Evolutionary conservation across 768 basidiomycete species (phyloP).

Genomic region (Pholiota microspora): DNA sequence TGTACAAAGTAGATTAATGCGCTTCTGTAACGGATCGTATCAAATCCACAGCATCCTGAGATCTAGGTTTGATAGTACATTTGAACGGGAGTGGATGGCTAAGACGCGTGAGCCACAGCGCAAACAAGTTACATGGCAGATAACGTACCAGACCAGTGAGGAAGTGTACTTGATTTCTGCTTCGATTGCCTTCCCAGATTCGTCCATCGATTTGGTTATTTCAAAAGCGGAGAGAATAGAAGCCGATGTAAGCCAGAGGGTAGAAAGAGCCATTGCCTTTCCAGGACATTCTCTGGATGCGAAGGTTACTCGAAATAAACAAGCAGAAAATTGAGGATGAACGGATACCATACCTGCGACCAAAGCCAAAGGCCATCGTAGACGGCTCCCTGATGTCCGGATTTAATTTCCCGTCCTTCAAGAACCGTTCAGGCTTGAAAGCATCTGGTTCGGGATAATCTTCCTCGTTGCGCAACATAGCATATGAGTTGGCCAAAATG

Average conservation of each 20-base stretch:
- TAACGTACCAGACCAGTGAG: slow-evolving; percentile 11
- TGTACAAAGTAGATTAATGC: not conserved
- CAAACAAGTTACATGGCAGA: too few relatives aligned
- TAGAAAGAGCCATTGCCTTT: slow-evolving; percentile 17
- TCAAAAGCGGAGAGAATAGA: slow-evolving; percentile 19
- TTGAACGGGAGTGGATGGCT: slow-evolving; percentile 27
- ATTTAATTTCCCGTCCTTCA: slow-evolving; percentile 20
- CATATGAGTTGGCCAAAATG: slow-evolving; percentile 18
- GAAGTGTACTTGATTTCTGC: slow-evolving; percentile 17
- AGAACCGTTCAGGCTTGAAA: slow-evolving; percentile 40
- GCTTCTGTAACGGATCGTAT: slow-evolving; percentile 16
- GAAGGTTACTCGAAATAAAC: not conserved
- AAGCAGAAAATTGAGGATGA: not conserved
- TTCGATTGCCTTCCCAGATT: slow-evolving; percentile 26
- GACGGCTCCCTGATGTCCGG: slow-evolving; percentile 5
- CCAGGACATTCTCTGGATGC: slow-evolving; percentile 26
- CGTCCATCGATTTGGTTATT: slow-evolving; percentile 26
- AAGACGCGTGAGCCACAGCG: not conserved
- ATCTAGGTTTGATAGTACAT: slow-evolving; percentile 26
- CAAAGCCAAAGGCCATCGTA: slow-evolving; percentile 18
- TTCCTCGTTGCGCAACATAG: slow-evolving; percentile 29
- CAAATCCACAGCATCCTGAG: slow-evolving; percentile 16
- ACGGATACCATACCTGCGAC: slow-evolving; percentile 7
- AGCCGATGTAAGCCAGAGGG: slow-evolving; percentile 19
- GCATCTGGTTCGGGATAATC: slow-evolving; percentile 34